These are phyloP conservation scores for Trichophyton rubrum DNA, from an alignment of 2,329 filamentous ascomycete species.

Conservation along the genomic window DNA sequence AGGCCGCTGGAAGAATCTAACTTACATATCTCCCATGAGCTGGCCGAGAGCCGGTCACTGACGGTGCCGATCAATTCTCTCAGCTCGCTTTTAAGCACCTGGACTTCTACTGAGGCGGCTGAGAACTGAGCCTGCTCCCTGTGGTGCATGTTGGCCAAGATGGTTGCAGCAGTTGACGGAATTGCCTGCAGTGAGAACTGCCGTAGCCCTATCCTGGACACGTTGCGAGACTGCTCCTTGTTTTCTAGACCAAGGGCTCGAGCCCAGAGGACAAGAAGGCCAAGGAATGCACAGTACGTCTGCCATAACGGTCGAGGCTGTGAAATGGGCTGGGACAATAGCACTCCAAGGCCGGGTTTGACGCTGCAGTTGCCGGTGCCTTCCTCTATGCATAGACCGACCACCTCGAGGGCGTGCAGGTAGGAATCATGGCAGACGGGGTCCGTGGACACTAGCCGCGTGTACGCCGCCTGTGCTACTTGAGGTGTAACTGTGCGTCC, in stretches of 20 bases:
- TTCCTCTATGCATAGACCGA: conserved; percentile 14
- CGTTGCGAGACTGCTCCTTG: background rate
- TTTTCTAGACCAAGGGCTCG: conserved; percentile 11
- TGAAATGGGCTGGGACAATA: conserved; percentile 1
- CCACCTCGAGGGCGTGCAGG: conserved; percentile 13
- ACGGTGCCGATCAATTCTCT: conserved; percentile 10
- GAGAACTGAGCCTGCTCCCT: conserved; percentile 10
- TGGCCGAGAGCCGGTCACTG: conserved; percentile 8
- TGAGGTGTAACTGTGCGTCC: conserved; percentile 16
- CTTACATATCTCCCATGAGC: conserved; percentile 15
- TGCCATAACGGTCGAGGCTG: conserved; percentile 12
- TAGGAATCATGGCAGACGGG: conserved; percentile 16
- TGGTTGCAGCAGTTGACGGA: conserved; percentile 3
- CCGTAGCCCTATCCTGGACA: background rate
- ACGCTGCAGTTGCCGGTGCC: background rate
- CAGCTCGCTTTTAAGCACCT: conserved; percentile 11
- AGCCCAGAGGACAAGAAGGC: conserved; percentile 13
- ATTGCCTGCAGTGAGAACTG: background rate
- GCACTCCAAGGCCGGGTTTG: background rate
- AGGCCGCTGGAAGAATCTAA: background rate
- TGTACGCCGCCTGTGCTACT: conserved; percentile 15
- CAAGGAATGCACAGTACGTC: conserved; percentile 13
- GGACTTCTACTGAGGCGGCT: conserved; percentile 7
- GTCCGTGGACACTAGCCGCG: conserved; percentile 12
- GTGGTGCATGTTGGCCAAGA: conserved; percentile 13